These are phyloP conservation scores for Sordariomycetes sp. DNA, from an alignment of 2,329 filamentous ascomycete genomes.

Conservation along the genomic window DNA sequence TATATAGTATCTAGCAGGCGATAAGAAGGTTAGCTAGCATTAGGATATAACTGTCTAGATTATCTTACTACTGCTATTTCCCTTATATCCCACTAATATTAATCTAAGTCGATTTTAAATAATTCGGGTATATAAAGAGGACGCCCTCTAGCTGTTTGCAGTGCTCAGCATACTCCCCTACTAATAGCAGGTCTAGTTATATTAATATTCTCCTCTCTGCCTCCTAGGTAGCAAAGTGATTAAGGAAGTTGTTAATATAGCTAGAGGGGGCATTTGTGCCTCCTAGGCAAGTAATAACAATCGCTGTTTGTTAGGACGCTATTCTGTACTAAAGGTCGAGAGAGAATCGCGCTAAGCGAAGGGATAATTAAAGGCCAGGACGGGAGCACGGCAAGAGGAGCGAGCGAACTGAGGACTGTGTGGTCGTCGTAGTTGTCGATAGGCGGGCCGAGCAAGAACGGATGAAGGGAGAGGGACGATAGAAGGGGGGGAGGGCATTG, in stretches of 20 bases:
- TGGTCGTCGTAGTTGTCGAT: too few species aligned
- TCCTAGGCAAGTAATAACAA: too few species aligned
- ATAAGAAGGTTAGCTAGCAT: slow-evolving; percentile 2
- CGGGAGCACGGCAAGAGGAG: neutral
- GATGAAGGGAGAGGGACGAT: neutral
- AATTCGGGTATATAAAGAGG: slow-evolving; percentile 12
- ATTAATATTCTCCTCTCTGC: too few species aligned
- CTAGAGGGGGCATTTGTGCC: too few species aligned
- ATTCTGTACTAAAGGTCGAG: neutral
- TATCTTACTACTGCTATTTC: slow-evolving; percentile 5
- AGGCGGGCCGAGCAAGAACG: too few species aligned
- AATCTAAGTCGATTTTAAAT: slow-evolving; percentile 11
- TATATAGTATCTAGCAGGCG: slow-evolving; percentile 10
- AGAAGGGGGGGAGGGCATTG: neutral
- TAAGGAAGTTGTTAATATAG: too few species aligned
- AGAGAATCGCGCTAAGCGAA: neutral
- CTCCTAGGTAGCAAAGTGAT: too few species aligned
- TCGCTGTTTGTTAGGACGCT: neutral
- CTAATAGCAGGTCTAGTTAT: slow-evolving; percentile 7
- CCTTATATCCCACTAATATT: too few species aligned
- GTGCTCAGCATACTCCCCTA: slow-evolving; percentile 11
- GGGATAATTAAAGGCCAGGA: neutral
- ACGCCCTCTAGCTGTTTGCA: slow-evolving; percentile 9
- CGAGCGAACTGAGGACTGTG: too few species aligned
- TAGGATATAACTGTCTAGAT: neutral